Conservation (phyloP, 495 filamentous ascomycete species). For the Rhypophila decipiens region DNA sequence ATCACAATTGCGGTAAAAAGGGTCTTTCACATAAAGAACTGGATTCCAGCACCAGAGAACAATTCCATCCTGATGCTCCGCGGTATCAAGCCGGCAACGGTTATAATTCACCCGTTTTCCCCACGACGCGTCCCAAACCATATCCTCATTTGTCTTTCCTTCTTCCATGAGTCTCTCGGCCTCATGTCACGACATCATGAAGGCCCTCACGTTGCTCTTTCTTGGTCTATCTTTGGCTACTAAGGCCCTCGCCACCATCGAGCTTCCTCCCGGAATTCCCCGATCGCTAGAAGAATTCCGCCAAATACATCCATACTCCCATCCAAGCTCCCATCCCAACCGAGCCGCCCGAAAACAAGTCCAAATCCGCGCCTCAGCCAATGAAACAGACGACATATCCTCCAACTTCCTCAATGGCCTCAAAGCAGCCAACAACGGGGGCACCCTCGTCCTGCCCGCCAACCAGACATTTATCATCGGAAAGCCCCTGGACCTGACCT, state of each 20-base stretch:
- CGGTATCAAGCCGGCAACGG: no score
- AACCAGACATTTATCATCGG: conserved; percentile 49
- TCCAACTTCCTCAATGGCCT: conserved; percentile 47
- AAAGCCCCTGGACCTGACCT: conserved; percentile 50
- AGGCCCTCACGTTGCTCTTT: conserved; percentile 8
- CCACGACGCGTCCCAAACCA: no score
- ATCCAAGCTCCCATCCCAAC: not conserved
- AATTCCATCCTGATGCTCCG: no score
- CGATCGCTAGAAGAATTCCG: conserved; percentile 24
- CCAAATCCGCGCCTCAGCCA: conserved; percentile 44
- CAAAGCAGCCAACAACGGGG: conserved; percentile 48
- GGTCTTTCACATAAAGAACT: no score
- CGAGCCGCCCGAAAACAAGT: conserved; percentile 31
- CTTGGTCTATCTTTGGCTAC: conserved; percentile 8
- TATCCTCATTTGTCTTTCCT: no score
- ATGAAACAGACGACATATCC: conserved; percentile 49
- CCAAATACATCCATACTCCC: conserved; percentile 20
- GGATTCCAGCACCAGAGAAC: no score
- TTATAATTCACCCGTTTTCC: no score
- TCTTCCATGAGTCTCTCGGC: no score
- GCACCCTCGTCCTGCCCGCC: conserved; percentile 43
- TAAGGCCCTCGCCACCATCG: conserved; percentile 4
- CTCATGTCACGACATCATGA: no score
- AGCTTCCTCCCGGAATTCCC: conserved; percentile 21
- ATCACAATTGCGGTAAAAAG: no score